Evolutionary conservation across 306 rosid species (phyloP), one percentile per base, ranked within the genome.

Genomic region (Lathyrus sativus): DNA sequence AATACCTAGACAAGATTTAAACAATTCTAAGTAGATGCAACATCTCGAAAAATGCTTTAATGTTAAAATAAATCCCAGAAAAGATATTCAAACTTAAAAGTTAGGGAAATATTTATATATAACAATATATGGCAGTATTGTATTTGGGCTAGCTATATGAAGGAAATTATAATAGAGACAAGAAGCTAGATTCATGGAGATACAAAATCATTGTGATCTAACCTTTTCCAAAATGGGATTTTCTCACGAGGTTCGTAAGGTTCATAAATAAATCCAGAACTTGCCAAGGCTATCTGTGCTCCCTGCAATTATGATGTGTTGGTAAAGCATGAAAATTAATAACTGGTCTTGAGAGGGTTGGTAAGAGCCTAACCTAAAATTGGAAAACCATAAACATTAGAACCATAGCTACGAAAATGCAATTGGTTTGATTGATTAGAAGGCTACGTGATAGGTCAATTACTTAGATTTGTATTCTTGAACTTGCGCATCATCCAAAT

Each of bases 251-350:
- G 89, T 75, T 81, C 74, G 67, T 90, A 93, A 57, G 98, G 96
- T 67, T 93, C 98, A 68, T 82, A 88, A 62, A 93, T 66, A 75
- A 93, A 68, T 75, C 97, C 96, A 39, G 98, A 95, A 74, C 98
- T 93, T 56, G 76, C 3, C n/a, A n/a, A n/a, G n/a, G n/a, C n/a
- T n/a, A n/a, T n/a, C n/a, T n/a, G n/a, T n/a, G n/a, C n/a, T n/a
- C 48, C 90, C 97, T 93, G 88, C 79, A 82, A 33, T n/a, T 46
- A 53, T 76, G 22, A 65, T 62, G 48, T 37, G 45, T 64, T 55
- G 78, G 72, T 13, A 50, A 50, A 53, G 78, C 38, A 28, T 49
- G 33, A 46, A 74, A 57, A 59, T 64, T 31, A 67, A 62, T 44
- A 62, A 11, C 59, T 59, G 11, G 39, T 68, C 70, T 29, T 79